These are phyloP conservation scores for Aphanomyces invadans DNA, from an alignment of 352 stramenopile species.

Conservation along the genomic window DNA sequence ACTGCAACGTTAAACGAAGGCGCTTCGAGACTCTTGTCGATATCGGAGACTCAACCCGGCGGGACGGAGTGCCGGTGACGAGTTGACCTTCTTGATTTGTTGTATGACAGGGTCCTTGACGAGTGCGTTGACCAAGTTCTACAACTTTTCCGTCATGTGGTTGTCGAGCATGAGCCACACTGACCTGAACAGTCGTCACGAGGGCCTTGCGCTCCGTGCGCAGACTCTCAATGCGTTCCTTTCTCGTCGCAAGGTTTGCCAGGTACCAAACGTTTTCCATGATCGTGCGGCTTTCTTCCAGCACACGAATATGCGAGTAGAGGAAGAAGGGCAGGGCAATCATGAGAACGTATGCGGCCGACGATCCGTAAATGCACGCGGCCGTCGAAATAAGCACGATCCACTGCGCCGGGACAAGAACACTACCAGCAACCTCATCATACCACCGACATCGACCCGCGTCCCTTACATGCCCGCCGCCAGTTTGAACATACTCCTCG, in stretches of 20 bases:
- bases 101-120: slow-evolving; percentile 3
- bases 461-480: slow-evolving; percentile 46
- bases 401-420: slow-evolving; percentile 52
- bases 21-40: slow-evolving; percentile 1
- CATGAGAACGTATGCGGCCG: slow-evolving; percentile 51
- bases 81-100: not conserved
- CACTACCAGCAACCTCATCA: not conserved
- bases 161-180: not conserved
- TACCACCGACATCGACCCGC: not conserved
- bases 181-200: slow-evolving; percentile 8
- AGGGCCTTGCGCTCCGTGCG: slow-evolving; percentile 46
- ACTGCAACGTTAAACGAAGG: not conserved
- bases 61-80: not conserved
- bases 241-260: slow-evolving; percentile 57
- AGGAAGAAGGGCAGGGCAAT: slow-evolving; percentile 52
- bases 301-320: slow-evolving; percentile 68
- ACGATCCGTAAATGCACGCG: slow-evolving; percentile 46
- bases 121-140: not conserved
- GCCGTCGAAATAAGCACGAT: slow-evolving; percentile 46
- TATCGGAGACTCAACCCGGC: not conserved
- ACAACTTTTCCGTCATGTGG: not conserved
- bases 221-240: slow-evolving; percentile 47
- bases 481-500: slow-evolving; percentile 77
- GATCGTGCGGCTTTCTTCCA: slow-evolving; percentile 69
- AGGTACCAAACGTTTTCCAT: slow-evolving; percentile 70